A percentile compares a stretch with the other conserved stretches of the same genome.
phyloP scores from a whole-genome alignment of 768 basidiomycete genomes.

The Cytidiella melzeri region DNA sequence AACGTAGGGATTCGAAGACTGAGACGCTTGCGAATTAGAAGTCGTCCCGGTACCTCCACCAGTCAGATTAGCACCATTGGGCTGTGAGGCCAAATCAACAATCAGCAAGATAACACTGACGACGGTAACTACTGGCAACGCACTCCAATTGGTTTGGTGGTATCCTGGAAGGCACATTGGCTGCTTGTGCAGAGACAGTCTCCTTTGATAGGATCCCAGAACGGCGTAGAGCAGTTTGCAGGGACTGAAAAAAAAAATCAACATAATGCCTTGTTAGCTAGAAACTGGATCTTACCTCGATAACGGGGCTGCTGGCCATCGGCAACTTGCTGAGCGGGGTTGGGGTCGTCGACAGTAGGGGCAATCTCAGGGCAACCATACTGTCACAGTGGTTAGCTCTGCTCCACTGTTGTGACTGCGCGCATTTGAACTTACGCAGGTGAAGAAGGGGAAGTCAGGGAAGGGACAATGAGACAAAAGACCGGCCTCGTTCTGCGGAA shows the following conservation, averaged over 20 bases:
- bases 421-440: constrained; percentile 49
- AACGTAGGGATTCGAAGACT: constrained; percentile 32
- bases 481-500: constrained; percentile 61
- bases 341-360: constrained; percentile 55
- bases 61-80: constrained; percentile 66
- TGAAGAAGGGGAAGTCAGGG: constrained; percentile 72
- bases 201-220: constrained; percentile 73
- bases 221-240: constrained; percentile 67
- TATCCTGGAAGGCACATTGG: constrained; percentile 58
- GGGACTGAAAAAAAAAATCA: constrained; percentile 39
- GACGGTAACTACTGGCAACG: constrained; percentile 18
- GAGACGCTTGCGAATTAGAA: constrained; percentile 20
- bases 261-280: neutral
- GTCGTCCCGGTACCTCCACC: constrained; percentile 47
- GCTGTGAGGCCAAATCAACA: constrained; percentile 30
- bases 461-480: constrained; percentile 58
- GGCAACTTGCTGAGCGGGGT: constrained; percentile 52
- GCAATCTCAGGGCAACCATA: constrained; percentile 63
- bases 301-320: constrained; percentile 41
- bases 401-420: too few relatives aligned
- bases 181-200: constrained; percentile 54
- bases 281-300: constrained; percentile 39
- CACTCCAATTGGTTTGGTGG: constrained; percentile 60
- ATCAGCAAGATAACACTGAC: constrained; percentile 4
- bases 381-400: constrained; percentile 28